A percentile compares a stretch with the other conserved stretches of the same genome.
Conservation (phyloP, 352 stramenopile species). For the Phytopythium ostracodes region DNA sequence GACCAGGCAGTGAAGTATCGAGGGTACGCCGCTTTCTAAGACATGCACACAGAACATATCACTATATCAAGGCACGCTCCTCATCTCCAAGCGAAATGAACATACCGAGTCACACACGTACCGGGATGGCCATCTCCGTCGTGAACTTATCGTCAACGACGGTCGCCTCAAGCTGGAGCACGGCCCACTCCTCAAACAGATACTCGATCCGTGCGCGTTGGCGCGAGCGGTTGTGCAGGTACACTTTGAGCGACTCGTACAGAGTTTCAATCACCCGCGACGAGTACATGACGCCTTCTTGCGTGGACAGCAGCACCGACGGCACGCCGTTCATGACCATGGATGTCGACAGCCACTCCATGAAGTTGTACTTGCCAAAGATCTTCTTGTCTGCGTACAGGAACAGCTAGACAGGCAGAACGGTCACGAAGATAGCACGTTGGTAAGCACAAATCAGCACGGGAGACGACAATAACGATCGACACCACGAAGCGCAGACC, state of each 20-base stretch:
- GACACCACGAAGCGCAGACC: conserved; percentile 9
- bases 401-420: conserved; percentile 42
- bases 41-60: not conserved
- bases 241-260: conserved; percentile 82
- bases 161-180: conserved; percentile 67
- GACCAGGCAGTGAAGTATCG: conserved; percentile 85
- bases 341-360: conserved; percentile 74
- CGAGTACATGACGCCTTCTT: conserved; percentile 77
- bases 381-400: conserved; percentile 86
- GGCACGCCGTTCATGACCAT: conserved; percentile 84
- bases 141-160: conserved; percentile 79
- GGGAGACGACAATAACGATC: not conserved
- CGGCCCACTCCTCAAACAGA: conserved; percentile 77
- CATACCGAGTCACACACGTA: conserved; percentile 18
- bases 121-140: conserved; percentile 78
- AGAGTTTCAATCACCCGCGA: conserved; percentile 75
- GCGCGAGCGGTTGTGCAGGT: conserved; percentile 76
- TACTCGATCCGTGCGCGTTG: conserved; percentile 76
- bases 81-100: not conserved
- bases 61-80: not conserved
- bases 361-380: conserved; percentile 80
- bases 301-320: conserved; percentile 75
- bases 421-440: not conserved
- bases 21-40: conserved; percentile 65
- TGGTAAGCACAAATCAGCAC: not conserved